Conservation (phyloP, 208 protist species). For the Sergeia podlipaevii region DNA sequence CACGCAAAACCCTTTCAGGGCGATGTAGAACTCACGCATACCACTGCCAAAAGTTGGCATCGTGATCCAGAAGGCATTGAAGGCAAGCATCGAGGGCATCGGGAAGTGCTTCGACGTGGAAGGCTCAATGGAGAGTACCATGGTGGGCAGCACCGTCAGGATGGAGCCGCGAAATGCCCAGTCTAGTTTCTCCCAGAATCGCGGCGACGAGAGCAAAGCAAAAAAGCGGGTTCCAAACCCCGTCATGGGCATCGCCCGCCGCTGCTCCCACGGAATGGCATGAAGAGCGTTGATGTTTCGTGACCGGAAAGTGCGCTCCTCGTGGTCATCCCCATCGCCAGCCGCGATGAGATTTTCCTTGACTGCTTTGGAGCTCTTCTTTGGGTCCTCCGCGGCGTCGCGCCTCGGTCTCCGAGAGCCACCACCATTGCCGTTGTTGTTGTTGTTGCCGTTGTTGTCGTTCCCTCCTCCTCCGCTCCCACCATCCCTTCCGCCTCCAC, state of each 20-base stretch:
- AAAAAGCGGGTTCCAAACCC: constrained; percentile 85
- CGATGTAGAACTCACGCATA: constrained; percentile 68
- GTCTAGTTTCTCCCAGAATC: constrained; percentile 90
- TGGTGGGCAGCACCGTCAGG: constrained; percentile 83
- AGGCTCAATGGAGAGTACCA: constrained; percentile 84
- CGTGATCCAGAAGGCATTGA: constrained; percentile 89
- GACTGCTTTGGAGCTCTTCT: constrained; percentile 14
- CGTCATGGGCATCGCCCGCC: constrained; percentile 62
- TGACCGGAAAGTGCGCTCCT: constrained; percentile 61
- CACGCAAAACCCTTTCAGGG: constrained; percentile 79
- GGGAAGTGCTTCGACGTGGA: constrained; percentile 58
- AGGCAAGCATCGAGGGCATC: constrained; percentile 62
- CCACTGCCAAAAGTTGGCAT: constrained; percentile 86
- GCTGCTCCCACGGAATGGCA: constrained; percentile 88
- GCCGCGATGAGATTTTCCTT: constrained; percentile 19
- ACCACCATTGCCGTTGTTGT: not conserved
- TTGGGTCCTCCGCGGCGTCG: constrained; percentile 11
- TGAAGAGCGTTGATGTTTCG: constrained; percentile 74
- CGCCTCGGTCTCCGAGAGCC: not conserved
- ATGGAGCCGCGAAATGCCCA: constrained; percentile 79
- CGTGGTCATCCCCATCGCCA: constrained; percentile 64
- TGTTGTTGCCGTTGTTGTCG: constrained; percentile 13
- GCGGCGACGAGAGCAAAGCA: constrained; percentile 67
- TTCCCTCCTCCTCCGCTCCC: constrained; percentile 17
- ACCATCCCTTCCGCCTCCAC: constrained; percentile 23